Base-by-base conservation (phyloP, 2,329 filamentous ascomycete species). In the Lojkania enalia region DNA sequence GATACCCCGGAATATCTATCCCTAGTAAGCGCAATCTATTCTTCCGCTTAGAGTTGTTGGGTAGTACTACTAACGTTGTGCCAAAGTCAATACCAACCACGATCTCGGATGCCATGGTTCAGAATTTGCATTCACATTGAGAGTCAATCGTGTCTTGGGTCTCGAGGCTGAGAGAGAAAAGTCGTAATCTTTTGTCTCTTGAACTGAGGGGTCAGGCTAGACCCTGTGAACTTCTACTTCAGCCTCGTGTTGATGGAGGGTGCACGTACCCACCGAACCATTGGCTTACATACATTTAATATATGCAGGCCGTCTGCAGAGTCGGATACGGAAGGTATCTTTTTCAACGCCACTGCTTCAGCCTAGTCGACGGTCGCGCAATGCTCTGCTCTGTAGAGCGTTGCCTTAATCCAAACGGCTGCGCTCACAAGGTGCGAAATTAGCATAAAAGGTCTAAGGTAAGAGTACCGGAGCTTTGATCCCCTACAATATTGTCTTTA, bases 61-160 rank as follows among this genome's bases (percentile, higher is more conserved):
- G 11, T 13, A 20, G 15, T 6, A n/a, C 23, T 27, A 40, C 39
- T 48, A 52, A 64, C 63, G 61, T 64, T 20, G 63, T 66, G 21
- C 63, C 62, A 42, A 66, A 66, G 35, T 66, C 63, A 21, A 67
- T 58, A 7, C 62, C 61, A 19, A 67, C 44, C 6, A 61, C 38
- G 23, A 63, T 43, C n/a, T 5, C 27, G 4, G 33, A 33, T 2
- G 36, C 37, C 18, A 25, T 4, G 25, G 39, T 9, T 4, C 7
- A 20, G 13, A 5, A 5, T 5, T 16, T n/a, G n/a, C n/a, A n/a
- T n/a, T n/a, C n/a, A n/a, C n/a, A n/a, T n/a, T n/a, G n/a, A n/a
- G n/a, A n/a, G n/a, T 20, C n/a, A 36, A 16, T 20, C 9, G 33
- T 5, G n/a, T 5, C 5, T 7, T 11, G 33, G 11, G 5, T 5